Percentiles rank a stretch among this genome's conserved stretches.
Conservation (phyloP, 495 filamentous ascomycete species). For the Penicillium egyptiacum region DNA sequence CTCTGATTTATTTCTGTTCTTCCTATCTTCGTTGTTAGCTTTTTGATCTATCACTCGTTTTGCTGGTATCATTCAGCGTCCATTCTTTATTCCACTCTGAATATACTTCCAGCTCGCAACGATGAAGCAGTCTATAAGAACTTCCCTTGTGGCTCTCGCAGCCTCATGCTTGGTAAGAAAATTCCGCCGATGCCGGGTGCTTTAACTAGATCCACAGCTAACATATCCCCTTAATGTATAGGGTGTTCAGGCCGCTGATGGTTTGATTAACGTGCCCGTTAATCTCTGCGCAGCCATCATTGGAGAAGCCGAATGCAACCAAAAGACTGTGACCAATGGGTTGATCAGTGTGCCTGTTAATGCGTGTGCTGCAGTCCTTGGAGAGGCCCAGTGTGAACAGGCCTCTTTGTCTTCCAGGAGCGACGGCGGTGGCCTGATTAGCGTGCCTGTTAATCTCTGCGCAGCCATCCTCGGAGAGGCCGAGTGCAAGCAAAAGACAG, state of each 20-base stretch:
- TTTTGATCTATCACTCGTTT: constrained; percentile 1
- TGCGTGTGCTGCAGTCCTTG: neutral
- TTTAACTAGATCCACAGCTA: neutral
- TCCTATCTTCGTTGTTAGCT: constrained; percentile 4
- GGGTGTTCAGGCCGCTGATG: constrained; percentile 22
- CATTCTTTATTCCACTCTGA: constrained; percentile 1
- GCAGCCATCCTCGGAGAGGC: constrained; percentile 4
- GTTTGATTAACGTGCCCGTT: constrained; percentile 29
- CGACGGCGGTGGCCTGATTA: neutral
- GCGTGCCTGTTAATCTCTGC: constrained; percentile 5
- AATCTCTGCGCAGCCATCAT: constrained; percentile 9
- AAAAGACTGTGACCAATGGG: neutral
- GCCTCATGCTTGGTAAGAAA: constrained; percentile 23
- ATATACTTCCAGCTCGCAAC: constrained; percentile 10
- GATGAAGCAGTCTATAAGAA: constrained; percentile 35
- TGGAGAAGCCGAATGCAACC: constrained; percentile 10
- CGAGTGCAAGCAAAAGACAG: constrained; percentile 12
- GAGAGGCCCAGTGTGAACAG: constrained; percentile 27
- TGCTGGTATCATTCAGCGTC: constrained; percentile 9
- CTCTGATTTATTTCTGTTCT: neutral
- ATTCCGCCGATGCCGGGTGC: neutral
- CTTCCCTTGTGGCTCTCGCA: constrained; percentile 29
- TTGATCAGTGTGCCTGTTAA: neutral
- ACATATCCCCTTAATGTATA: constrained; percentile 8
- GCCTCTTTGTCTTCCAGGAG: neutral